Conservation (phyloP, 108 stramenopile species). For the Fragilaria crotonensis region DNA sequence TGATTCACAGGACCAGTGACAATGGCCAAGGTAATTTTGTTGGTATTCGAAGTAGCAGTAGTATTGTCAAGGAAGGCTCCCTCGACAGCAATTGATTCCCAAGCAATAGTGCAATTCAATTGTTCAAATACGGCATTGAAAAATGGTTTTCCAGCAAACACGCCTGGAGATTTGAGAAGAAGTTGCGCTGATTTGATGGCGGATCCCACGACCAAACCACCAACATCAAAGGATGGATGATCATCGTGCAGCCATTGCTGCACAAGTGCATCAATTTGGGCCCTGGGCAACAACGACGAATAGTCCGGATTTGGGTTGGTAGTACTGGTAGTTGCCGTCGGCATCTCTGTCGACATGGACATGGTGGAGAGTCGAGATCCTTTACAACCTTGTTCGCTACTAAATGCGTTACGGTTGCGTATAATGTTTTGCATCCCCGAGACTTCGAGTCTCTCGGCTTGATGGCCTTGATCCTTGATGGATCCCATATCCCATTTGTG, state of each 20-base stretch:
- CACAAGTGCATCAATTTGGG: conserved; percentile 27
- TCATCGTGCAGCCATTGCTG: conserved; percentile 88
- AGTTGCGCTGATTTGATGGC: conserved; percentile 50
- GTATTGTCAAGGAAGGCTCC: conserved; percentile 38
- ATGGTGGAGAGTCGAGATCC: too few relatives aligned
- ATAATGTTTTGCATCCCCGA: too few relatives aligned
- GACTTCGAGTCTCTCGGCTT: too few relatives aligned
- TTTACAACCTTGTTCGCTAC: too few relatives aligned
- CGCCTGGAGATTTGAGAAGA: conserved; percentile 79
- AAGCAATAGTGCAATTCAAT: conserved; percentile 73
- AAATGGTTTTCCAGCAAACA: conserved; percentile 93
- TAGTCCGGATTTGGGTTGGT: too few relatives aligned
- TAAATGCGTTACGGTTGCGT: too few relatives aligned
- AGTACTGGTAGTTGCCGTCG: too few relatives aligned
- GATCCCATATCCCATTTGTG: too few relatives aligned
- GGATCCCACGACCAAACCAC: conserved; percentile 91
- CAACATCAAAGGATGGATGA: conserved; percentile 94
- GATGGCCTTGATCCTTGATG: too few relatives aligned
- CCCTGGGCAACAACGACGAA: conserved; percentile 33
- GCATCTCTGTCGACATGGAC: too few relatives aligned
- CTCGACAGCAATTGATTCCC: conserved; percentile 64
- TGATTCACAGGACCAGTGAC: conserved; percentile 85
- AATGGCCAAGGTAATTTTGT: conserved; percentile 80
- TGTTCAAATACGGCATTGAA: conserved; percentile 82
- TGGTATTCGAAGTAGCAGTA: conserved; percentile 6